These are phyloP conservation scores for Paramecium pentaurelia DNA, from an alignment of 73 alveolate species.

Conservation along the genomic window DNA sequence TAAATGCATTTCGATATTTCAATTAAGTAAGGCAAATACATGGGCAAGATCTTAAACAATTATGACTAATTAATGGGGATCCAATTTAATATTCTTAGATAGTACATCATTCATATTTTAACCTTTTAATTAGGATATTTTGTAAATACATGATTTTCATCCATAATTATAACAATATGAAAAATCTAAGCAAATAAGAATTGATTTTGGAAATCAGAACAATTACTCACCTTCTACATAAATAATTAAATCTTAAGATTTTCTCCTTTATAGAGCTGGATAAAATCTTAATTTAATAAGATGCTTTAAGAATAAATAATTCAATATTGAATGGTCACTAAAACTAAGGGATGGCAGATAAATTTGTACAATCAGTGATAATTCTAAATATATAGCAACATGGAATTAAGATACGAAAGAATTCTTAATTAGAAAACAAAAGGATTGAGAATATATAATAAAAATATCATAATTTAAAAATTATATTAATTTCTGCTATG, in stretches of 20 bases:
- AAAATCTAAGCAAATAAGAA: background rate
- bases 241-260: background rate
- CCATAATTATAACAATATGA: too few relatives aligned
- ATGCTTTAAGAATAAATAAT: background rate
- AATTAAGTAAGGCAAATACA: background rate
- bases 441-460: background rate
- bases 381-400: background rate
- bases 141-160: background rate
- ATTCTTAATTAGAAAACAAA: background rate
- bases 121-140: background rate
- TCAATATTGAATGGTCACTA: background rate
- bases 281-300: background rate
- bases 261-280: background rate
- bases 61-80: background rate
- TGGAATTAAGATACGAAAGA: background rate
- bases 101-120: background rate
- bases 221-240: background rate
- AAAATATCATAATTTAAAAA: too few relatives aligned
- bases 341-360: background rate
- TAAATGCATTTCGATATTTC: background rate
- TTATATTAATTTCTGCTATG: too few relatives aligned
- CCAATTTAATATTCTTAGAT: background rate
- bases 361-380: background rate
- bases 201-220: background rate
- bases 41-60: background rate